Evolutionary conservation across 2,329 filamentous ascomycete genomes (phyloP).

Genomic region (Lasiodiplodia hormozganensis): DNA sequence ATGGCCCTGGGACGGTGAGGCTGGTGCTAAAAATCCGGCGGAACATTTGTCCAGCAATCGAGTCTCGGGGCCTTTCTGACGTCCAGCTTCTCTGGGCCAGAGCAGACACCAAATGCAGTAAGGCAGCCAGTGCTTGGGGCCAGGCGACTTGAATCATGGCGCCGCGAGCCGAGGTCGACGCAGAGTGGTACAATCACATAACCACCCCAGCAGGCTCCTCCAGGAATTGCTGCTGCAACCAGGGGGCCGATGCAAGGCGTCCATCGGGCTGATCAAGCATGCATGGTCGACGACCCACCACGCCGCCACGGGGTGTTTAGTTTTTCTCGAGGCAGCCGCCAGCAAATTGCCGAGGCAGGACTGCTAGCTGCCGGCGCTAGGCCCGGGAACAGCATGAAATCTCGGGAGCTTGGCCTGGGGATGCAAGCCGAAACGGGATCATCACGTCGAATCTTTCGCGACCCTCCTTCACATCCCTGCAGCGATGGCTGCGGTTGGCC

Average conservation of each 20-base stretch:
- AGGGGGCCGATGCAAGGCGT: not conserved
- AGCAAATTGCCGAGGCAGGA: constrained; percentile 9
- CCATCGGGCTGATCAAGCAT: not conserved
- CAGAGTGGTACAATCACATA: constrained; percentile 3
- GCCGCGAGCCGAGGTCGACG: not conserved
- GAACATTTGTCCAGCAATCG: constrained; percentile 17
- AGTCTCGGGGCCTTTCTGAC: not conserved
- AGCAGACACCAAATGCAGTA: not conserved
- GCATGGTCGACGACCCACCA: not conserved
- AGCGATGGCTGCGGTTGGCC: not conserved
- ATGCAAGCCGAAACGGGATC: constrained; percentile 7
- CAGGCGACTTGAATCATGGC: not conserved
- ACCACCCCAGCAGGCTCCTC: constrained; percentile 10
- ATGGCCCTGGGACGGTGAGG: not conserved
- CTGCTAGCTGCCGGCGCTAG: constrained; percentile 3
- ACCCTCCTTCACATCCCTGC: not conserved
- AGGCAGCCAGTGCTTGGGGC: not conserved
- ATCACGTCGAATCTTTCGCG: constrained; percentile 10
- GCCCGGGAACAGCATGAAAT: not conserved
- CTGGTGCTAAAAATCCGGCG: not conserved
- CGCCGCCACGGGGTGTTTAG: not conserved
- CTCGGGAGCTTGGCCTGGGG: constrained; percentile 7
- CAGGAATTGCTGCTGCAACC: not conserved
- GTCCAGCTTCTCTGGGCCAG: not conserved
- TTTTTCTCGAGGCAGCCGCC: not conserved